Evolutionary conservation across 495 filamentous ascomycete genomes (phyloP).

Genomic region (Monascus purpureus): DNA sequence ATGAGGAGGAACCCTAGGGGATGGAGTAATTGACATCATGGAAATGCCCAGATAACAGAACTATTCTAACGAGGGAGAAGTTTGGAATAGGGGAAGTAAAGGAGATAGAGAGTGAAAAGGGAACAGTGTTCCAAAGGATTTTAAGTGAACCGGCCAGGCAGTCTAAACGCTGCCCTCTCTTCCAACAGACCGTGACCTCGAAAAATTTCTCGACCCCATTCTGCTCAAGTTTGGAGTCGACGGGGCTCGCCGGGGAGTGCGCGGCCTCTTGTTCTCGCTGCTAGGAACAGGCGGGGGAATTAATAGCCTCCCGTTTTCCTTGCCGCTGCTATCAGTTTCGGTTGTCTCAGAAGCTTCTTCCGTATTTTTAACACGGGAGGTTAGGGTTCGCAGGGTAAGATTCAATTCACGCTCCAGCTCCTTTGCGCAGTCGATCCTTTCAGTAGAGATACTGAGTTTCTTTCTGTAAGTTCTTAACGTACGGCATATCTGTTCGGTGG

Average conservation of each 20-base stretch:
- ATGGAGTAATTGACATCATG: too few species aligned
- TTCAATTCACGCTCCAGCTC: constrained; percentile 72
- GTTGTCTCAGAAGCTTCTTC: constrained; percentile 18
- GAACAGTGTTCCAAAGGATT: too few species aligned
- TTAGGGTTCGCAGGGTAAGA: constrained; percentile 56
- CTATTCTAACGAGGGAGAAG: too few species aligned
- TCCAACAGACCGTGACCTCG: constrained; percentile 20
- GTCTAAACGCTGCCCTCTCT: constrained; percentile 13
- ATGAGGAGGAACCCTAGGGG: too few species aligned
- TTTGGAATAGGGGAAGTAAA: too few species aligned
- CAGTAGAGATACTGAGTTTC: constrained; percentile 51
- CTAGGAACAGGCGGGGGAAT: constrained; percentile 10
- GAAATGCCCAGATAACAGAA: too few species aligned
- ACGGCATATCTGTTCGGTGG: constrained; percentile 68
- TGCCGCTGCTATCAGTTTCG: constrained; percentile 32
- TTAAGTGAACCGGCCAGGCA: too few species aligned
- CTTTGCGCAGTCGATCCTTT: constrained; percentile 48
- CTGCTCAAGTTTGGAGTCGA: constrained; percentile 24
- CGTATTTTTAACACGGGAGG: constrained; percentile 27
- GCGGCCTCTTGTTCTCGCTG: constrained; percentile 8
- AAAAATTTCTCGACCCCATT: constrained; percentile 11
- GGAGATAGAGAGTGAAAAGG: too few species aligned
- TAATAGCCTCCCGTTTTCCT: constrained; percentile 22
- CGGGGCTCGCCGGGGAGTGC: constrained; percentile 18
- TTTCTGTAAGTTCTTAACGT: constrained; percentile 72